A percentile compares a stretch with the other conserved stretches of the same genome.
These are phyloP conservation scores for Colletotrichum horii DNA, from an alignment of 2,329 filamentous ascomycete species.

Conservation along the genomic window DNA sequence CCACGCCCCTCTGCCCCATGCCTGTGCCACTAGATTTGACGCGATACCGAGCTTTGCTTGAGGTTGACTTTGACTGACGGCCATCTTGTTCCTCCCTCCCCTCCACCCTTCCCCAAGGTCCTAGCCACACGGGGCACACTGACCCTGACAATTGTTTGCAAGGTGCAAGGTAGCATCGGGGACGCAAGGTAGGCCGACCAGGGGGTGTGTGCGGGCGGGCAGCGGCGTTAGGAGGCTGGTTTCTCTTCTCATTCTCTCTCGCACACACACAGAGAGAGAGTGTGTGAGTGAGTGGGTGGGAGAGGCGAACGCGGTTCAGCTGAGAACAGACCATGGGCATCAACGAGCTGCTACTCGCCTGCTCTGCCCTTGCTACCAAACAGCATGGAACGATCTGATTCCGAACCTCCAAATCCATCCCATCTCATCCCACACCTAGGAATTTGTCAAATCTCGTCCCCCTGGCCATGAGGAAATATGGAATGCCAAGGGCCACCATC, in stretches of 20 bases:
- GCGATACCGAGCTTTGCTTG: constrained; percentile 18
- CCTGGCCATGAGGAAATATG: constrained; percentile 2
- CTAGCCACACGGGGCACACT: constrained; percentile 10
- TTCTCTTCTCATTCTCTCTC: not conserved
- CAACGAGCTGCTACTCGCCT: not conserved
- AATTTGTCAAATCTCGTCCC: constrained; percentile 21
- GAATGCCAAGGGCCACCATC: constrained; percentile 16
- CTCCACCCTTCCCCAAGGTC: not conserved
- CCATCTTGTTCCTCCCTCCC: not conserved
- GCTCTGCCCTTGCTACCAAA: not conserved
- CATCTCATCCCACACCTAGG: not conserved
- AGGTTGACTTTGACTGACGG: constrained; percentile 14
- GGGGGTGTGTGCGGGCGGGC: not conserved
- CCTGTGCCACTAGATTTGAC: not conserved
- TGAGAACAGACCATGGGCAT: constrained; percentile 15
- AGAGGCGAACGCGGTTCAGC: constrained; percentile 8
- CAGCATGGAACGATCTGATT: constrained; percentile 15
- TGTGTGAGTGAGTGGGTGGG: not conserved
- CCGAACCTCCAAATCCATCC: constrained; percentile 12
- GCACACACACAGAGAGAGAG: not conserved
- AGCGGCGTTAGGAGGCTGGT: not conserved
- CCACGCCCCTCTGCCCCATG: not conserved
- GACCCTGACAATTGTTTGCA: constrained; percentile 3
- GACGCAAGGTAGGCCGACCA: constrained; percentile 2
- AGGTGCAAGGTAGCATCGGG: constrained; percentile 9